Base-by-base conservation (phyloP, 805 yeast genomes). In the Candida caryicola region DNA sequence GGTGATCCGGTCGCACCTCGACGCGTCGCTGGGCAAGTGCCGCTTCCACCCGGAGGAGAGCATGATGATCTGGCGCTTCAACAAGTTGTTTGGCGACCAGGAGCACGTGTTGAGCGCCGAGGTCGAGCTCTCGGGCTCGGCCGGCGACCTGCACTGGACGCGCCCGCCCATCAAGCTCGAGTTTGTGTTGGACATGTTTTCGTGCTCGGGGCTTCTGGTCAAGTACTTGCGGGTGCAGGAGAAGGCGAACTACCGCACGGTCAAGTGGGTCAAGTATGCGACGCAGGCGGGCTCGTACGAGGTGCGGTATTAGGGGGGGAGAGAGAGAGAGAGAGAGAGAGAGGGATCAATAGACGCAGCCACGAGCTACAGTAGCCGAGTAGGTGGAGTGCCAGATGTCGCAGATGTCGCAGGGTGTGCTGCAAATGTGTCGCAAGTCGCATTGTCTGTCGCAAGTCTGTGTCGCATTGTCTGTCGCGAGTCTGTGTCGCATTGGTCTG, bases 231-330 rank as follows among this genome's bases (percentile, higher is more conserved):
- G 77, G 54, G 82, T 91, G 4, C 66, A 43, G 73, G 90, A 64
- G 64, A 73, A 58, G 51, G 62, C 51, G 6, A 76, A 76, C 38
- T 86, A 87, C 62, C 66, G 74, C 18, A 80, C 95, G 0, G 79
- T 85, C 16, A 91, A 90, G 57, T 88, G 95, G 95, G 95, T 90
- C 23, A 78, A 85, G 50, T 91, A 91, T 57, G 57, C 76, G 12
- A 73, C 91, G 1, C 76, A 73, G 43, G 80, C 91, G 0, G 96
- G 95, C 0, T 76, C 84, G 5, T 89, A 86, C 50, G 96, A 90
- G 45, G 72, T 87, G 7, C 69, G 97, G 39, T 80, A 80, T 45
- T 83, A n/a, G n/a, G n/a, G n/a, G n/a, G n/a, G n/a, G n/a, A n/a
- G n/a, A n/a, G n/a, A n/a, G n/a, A n/a, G n/a, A n/a, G n/a, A n/a